Base-by-base conservation (phyloP, 2,329 filamentous ascomycete species). In the Aspergillus piperis region DNA sequence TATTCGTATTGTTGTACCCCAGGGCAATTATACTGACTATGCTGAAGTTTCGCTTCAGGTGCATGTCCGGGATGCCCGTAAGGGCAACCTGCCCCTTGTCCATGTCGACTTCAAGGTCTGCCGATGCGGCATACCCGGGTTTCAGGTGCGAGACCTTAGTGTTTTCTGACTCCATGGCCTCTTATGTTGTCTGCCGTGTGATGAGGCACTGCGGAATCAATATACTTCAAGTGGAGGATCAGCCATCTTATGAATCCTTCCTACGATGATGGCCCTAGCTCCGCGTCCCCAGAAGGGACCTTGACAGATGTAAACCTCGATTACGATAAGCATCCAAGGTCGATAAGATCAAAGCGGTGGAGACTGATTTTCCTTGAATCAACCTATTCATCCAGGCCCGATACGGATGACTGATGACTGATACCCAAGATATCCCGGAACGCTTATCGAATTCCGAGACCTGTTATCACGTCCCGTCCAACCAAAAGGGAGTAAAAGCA, bases 1-100 rank as follows among this genome's bases (percentile, higher is more conserved):
- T 69, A 57, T 68, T 69, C 17, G 66, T 64, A 39, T 68, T 69
- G 41, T 69, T 69, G 58, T 69, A 69, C 1, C 66, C 67, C 27
- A 68, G 61, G 19, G 67, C 64, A 50, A 69, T 63, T 38, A 69
- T 69, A 53, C 62, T 68, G 49, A 69, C 42, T 39, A 68, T 65
- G 49, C 62, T 63, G 57, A 68, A 68, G 30, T 67, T 66, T n/a
- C 66, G 66, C 47, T 64, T 66, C 63, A 68, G 60, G 38, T 66
- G 64, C 60, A 62, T 62, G 36, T 61, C 56, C 8, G 60, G 59
- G 25, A 64, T 55, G 57, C 64, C 64, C 15, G 61, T 59, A 38
- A 66, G 50, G 51, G 58, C 56, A 15, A 68, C 57, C 32, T 68
- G 65, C 57, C 65, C 66, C 23, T 63, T 64, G 54, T 59, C 58